These are phyloP conservation scores for Angomonas ambiguus DNA, from an alignment of 208 protist genomes.

Conservation along the genomic window DNA sequence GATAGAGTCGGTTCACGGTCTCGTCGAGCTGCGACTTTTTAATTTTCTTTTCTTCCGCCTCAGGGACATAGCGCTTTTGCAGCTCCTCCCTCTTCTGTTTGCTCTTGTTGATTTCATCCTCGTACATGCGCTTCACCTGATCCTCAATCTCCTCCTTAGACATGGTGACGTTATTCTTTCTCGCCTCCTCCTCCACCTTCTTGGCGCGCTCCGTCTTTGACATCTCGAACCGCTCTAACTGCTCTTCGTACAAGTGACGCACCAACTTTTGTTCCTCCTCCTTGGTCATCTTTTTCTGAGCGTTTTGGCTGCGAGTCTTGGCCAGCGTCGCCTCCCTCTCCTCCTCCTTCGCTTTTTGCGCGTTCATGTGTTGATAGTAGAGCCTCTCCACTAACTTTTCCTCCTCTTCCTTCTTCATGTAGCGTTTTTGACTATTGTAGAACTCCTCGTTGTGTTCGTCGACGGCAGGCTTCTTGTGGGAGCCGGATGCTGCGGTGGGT, in stretches of 20 bases:
- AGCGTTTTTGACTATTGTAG: slow-evolving; percentile 13
- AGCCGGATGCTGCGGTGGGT: neutral
- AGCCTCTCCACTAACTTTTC: slow-evolving; percentile 70
- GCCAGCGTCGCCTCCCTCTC: slow-evolving; percentile 48
- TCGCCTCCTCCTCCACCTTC: slow-evolving; percentile 46
- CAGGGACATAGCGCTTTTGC: slow-evolving; percentile 44
- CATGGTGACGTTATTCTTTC: slow-evolving; percentile 66
- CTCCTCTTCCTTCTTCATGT: slow-evolving; percentile 43
- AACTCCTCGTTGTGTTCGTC: neutral
- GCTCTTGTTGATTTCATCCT: slow-evolving; percentile 56
- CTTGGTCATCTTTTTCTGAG: slow-evolving; percentile 38
- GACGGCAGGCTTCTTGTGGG: neutral
- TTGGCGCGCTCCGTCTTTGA: slow-evolving; percentile 51
- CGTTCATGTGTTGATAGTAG: slow-evolving; percentile 77
- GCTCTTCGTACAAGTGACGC: slow-evolving; percentile 74
- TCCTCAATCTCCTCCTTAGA: slow-evolving; percentile 60
- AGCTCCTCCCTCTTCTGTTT: slow-evolving; percentile 46
- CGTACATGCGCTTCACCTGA: slow-evolving; percentile 79
- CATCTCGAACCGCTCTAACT: slow-evolving; percentile 60
- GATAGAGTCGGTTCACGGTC: slow-evolving; percentile 63
- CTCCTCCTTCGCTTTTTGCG: slow-evolving; percentile 51
- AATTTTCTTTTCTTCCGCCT: slow-evolving; percentile 57
- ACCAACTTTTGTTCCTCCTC: slow-evolving; percentile 54
- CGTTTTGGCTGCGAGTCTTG: slow-evolving; percentile 23
- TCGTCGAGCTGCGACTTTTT: slow-evolving; percentile 57